These are phyloP conservation scores for Amanita phalloides DNA, from an alignment of 768 basidiomycete genomes.

Conservation along the genomic window DNA sequence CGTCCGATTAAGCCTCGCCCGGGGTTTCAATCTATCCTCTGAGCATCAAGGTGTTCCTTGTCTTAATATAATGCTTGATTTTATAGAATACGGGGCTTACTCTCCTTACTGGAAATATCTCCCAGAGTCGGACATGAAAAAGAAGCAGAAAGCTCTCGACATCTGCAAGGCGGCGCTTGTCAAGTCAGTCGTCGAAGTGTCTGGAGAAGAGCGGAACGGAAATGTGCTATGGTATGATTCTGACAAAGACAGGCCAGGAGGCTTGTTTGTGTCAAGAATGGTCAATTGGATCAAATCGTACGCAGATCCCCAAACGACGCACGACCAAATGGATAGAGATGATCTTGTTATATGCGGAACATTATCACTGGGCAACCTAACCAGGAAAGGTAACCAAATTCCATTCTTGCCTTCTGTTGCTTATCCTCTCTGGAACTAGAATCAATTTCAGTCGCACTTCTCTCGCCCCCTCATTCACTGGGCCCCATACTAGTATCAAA, in stretches of 20 bases:
- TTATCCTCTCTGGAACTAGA: slow-evolving; percentile 25
- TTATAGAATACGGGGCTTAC: slow-evolving; percentile 65
- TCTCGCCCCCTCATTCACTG: slow-evolving; percentile 56
- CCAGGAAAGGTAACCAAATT: slow-evolving; percentile 49
- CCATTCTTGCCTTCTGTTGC: not conserved
- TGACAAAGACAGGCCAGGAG: slow-evolving; percentile 47
- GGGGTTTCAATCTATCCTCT: slow-evolving; percentile 46
- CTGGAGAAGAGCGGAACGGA: slow-evolving; percentile 71
- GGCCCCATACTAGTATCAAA: slow-evolving; percentile 48
- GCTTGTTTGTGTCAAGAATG: slow-evolving; percentile 63
- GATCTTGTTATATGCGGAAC: slow-evolving; percentile 80
- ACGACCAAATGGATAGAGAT: slow-evolving; percentile 29
- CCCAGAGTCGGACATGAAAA: slow-evolving; percentile 38
- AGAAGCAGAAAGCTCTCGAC: slow-evolving; percentile 63
- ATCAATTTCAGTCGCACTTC: slow-evolving; percentile 45
- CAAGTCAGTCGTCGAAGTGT: slow-evolving; percentile 77
- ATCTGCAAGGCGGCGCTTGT: slow-evolving; percentile 81
- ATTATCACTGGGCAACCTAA: slow-evolving; percentile 74
- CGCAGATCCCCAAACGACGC: slow-evolving; percentile 16
- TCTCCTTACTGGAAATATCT: slow-evolving; percentile 51
- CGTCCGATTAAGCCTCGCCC: slow-evolving; percentile 60
- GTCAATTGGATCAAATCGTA: slow-evolving; percentile 64
- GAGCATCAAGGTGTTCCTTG: slow-evolving; percentile 48
- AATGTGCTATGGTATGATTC: slow-evolving; percentile 70
- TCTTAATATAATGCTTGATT: slow-evolving; percentile 53